Percentiles rank a stretch among this genome's conserved stretches.
phyloP scores from a whole-genome alignment of 78 protist genomes.

The Trichosphaerium sp. region DNA sequence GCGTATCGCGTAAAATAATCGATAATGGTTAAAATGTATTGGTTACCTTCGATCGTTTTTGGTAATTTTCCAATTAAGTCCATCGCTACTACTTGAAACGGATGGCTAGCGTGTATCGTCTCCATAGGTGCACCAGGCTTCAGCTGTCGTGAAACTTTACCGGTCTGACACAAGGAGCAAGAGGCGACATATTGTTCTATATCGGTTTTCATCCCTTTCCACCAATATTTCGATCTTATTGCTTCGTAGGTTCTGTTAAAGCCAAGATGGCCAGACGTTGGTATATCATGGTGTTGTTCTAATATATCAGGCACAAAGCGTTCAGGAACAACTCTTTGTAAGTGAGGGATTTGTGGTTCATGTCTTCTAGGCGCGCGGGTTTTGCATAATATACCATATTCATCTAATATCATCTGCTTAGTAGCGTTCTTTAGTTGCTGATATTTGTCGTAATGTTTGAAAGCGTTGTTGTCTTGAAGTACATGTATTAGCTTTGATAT shows the following conservation, averaged over 20 bases:
- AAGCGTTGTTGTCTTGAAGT: background rate
- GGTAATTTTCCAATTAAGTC: constrained; percentile 14
- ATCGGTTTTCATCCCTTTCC: background rate
- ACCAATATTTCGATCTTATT: background rate
- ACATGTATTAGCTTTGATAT: background rate
- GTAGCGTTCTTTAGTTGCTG: background rate
- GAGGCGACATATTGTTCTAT: background rate
- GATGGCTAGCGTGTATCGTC: background rate
- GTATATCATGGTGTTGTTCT: background rate
- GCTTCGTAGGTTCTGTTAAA: background rate
- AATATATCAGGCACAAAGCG: background rate
- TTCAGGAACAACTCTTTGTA: background rate
- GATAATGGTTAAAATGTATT: background rate
- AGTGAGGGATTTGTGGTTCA: background rate
- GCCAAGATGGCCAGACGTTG: background rate
- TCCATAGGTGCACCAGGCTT: background rate
- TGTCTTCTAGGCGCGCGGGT: background rate
- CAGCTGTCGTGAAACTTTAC: background rate
- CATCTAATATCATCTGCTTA: background rate
- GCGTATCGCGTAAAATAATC: background rate
- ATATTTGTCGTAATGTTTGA: no score
- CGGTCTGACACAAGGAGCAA: background rate
- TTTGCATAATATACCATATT: background rate
- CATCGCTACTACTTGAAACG: background rate
- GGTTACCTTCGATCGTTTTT: background rate